These are phyloP conservation scores for Scheffersomyces lignicola DNA, from an alignment of 1,139 yeast species.

Conservation along the genomic window DNA sequence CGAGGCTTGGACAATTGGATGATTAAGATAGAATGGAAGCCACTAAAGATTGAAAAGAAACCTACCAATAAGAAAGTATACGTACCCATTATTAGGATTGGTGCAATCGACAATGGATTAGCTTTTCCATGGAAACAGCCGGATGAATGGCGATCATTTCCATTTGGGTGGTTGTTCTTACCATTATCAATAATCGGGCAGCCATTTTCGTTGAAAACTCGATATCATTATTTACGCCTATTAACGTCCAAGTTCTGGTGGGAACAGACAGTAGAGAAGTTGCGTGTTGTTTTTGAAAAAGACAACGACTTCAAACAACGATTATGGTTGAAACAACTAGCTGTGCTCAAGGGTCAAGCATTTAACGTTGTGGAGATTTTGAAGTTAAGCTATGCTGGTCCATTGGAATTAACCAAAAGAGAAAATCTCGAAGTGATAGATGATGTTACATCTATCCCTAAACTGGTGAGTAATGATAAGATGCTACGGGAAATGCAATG, in stretches of 20 bases:
- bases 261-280: constrained; percentile 55
- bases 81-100: constrained; percentile 51
- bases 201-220: constrained; percentile 60
- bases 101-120: constrained; percentile 77
- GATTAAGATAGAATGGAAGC: constrained; percentile 57
- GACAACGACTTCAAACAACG: constrained; percentile 66
- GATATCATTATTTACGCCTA: constrained; percentile 58
- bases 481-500: constrained; percentile 1
- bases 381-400: constrained; percentile 60
- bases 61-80: background rate
- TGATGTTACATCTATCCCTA: constrained; percentile 61
- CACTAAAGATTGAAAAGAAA: constrained; percentile 10
- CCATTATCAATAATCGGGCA: constrained; percentile 67
- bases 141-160: constrained; percentile 79
- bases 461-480: constrained; percentile 17
- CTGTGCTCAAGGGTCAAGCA: constrained; percentile 77
- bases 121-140: constrained; percentile 86
- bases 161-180: constrained; percentile 75
- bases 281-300: constrained; percentile 50
- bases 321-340: constrained; percentile 69
- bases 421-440: constrained; percentile 61
- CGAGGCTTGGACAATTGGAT: constrained; percentile 80
- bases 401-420: constrained; percentile 63
- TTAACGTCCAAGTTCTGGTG: constrained; percentile 70
- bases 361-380: constrained; percentile 71